Conservation (phyloP, 2,329 filamentous ascomycete species). For the Fusarium liriodendri region DNA sequence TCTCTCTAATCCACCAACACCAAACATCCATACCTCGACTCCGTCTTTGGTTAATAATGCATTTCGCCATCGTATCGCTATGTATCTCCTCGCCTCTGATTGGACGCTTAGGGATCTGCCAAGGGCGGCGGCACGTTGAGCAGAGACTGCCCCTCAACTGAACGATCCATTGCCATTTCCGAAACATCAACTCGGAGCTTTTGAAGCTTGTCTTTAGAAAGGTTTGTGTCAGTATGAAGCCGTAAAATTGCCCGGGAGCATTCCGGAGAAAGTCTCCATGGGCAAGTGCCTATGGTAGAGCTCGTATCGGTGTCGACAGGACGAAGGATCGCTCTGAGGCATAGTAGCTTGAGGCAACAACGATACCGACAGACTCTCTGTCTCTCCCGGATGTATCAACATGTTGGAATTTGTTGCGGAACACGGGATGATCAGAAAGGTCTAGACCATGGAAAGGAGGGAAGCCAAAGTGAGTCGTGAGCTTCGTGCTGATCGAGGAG, state of each 20-base stretch:
- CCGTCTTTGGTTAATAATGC: background rate
- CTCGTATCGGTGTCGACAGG: background rate
- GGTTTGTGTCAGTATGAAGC: background rate
- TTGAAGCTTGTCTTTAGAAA: background rate
- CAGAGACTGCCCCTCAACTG: background rate
- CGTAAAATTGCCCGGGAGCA: background rate
- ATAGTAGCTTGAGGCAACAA: background rate
- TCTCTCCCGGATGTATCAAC: background rate
- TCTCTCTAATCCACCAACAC: background rate
- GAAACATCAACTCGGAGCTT: background rate
- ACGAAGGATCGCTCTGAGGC: background rate
- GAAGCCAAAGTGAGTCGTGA: background rate
- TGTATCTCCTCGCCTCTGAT: background rate
- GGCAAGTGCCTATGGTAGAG: background rate
- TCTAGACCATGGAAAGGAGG: background rate
- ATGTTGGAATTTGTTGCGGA: background rate
- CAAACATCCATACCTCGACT: background rate
- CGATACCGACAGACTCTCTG: background rate
- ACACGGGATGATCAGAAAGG: background rate
- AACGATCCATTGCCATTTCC: background rate
- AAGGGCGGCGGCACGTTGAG: background rate
- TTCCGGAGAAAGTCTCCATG: background rate
- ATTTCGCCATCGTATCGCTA: background rate
- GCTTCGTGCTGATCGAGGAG: background rate
- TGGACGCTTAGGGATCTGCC: background rate